Conservation (phyloP, 441 rosid species). For the Manihot esculenta region DNA sequence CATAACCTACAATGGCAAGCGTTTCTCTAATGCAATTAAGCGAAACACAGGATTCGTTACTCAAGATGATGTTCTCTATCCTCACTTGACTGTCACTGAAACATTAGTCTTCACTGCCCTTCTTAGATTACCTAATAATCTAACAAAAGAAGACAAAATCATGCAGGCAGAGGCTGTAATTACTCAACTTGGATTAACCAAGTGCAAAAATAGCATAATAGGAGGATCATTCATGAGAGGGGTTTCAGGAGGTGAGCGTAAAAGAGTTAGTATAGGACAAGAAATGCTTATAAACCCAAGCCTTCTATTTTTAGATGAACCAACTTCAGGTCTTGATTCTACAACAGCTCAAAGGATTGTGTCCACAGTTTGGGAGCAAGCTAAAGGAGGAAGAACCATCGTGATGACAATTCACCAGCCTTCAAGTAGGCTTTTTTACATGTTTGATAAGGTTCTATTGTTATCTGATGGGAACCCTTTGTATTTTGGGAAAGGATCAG, state of each 20-base stretch:
- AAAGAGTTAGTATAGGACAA: conserved; percentile 45
- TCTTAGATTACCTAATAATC: conserved; percentile 41
- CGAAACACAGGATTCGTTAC: conserved; percentile 56
- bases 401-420: conserved; percentile 42
- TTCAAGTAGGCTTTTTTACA: conserved; percentile 37
- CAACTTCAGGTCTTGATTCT: conserved; percentile 42
- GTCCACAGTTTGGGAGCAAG: conserved; percentile 28
- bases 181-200: conserved; percentile 26
- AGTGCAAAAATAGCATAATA: conserved; percentile 31
- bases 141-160: conserved; percentile 28
- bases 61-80: conserved; percentile 52
- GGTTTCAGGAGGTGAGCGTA: conserved; percentile 41
- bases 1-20: conserved; percentile 45
- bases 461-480: conserved; percentile 32
- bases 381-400: conserved; percentile 31
- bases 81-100: conserved; percentile 54
- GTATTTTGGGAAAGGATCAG: conserved; percentile 31
- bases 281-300: conserved; percentile 44
- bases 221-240: conserved; percentile 35
- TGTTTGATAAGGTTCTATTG: conserved; percentile 38
- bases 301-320: conserved; percentile 41
- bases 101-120: conserved; percentile 53
- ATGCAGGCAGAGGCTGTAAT: conserved; percentile 30
- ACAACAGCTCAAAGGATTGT: conserved; percentile 42
- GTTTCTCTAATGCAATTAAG: conserved; percentile 39